A percentile compares a stretch with the other conserved stretches of the same genome.
Conservation (phyloP, 148 eudicot species). For the Nepenthes gracilis region DNA sequence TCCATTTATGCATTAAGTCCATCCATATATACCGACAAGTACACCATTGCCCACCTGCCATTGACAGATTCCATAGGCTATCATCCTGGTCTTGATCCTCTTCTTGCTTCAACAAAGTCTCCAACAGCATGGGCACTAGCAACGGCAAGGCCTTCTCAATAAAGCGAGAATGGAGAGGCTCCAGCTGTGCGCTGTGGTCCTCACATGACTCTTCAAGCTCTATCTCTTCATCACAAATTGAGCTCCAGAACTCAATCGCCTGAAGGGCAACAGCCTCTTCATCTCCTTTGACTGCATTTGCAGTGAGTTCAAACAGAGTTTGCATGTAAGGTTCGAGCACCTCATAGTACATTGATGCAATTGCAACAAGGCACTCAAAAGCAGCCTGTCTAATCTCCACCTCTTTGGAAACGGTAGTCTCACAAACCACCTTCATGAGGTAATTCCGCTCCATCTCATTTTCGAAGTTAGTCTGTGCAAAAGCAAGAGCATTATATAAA, state of each 20-base stretch:
- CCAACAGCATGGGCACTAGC: constrained; percentile 57
- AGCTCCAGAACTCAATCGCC: constrained; percentile 81
- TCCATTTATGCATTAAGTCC: not conserved
- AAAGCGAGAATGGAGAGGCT: constrained; percentile 37
- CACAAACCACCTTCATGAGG: constrained; percentile 72
- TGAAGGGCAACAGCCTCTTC: constrained; percentile 74
- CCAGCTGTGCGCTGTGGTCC: constrained; percentile 30
- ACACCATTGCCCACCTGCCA: not conserved
- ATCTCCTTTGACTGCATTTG: constrained; percentile 61
- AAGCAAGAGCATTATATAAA: constrained; percentile 69
- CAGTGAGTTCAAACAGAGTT: constrained; percentile 46
- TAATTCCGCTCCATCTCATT: constrained; percentile 66
- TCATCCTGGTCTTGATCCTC: not conserved
- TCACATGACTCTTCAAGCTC: constrained; percentile 48
- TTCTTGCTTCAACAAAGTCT: constrained; percentile 19
- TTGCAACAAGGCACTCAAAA: constrained; percentile 67
- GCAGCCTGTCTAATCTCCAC: constrained; percentile 63
- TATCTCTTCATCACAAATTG: constrained; percentile 78
- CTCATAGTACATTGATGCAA: constrained; percentile 65
- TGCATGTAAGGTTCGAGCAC: constrained; percentile 67
- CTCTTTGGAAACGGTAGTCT: constrained; percentile 48
- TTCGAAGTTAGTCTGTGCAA: constrained; percentile 67
- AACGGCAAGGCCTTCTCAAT: constrained; percentile 52
- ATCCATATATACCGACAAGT: not conserved
- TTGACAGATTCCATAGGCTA: not conserved